phyloP scores from a whole-genome alignment of 768 basidiomycete species.

The Royoungia palumana region DNA sequence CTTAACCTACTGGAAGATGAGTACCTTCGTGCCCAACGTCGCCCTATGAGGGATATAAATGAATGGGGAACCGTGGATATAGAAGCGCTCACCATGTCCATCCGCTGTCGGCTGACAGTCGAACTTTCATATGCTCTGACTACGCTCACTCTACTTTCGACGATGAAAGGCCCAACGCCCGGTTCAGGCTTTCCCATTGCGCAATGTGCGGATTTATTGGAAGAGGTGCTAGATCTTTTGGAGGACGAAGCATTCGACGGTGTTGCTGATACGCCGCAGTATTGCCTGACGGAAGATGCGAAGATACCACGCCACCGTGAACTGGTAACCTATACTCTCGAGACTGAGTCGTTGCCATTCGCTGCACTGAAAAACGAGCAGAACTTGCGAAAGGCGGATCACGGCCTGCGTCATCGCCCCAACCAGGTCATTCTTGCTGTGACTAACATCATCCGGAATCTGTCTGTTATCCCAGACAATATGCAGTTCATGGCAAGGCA shows the following conservation, averaged over 20 bases:
- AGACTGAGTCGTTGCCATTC: constrained; percentile 58
- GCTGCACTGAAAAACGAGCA: constrained; percentile 47
- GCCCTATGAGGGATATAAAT: constrained; percentile 66
- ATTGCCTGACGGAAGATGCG: constrained; percentile 27
- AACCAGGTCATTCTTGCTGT: constrained; percentile 64
- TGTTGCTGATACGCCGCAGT: constrained; percentile 33
- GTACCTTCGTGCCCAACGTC: constrained; percentile 45
- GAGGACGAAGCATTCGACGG: constrained; percentile 75
- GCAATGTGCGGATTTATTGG: constrained; percentile 76
- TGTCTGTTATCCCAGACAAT: constrained; percentile 76
- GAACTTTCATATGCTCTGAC: constrained; percentile 91
- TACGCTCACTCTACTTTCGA: constrained; percentile 77
- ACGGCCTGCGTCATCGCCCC: constrained; percentile 60
- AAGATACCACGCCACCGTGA: constrained; percentile 62
- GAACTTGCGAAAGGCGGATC: constrained; percentile 45
- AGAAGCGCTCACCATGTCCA: constrained; percentile 88
- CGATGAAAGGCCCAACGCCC: constrained; percentile 62
- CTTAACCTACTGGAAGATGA: constrained; percentile 64
- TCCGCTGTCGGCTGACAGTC: constrained; percentile 78
- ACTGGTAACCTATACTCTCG: constrained; percentile 54
- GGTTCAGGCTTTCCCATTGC: constrained; percentile 66
- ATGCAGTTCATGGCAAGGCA: constrained; percentile 61
- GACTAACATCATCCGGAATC: constrained; percentile 81
- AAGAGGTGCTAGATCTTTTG: constrained; percentile 83
- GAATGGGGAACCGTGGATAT: constrained; percentile 91